phyloP scores from a whole-genome alignment of 495 filamentous ascomycete species.

The Aspergillus cristatus region DNA sequence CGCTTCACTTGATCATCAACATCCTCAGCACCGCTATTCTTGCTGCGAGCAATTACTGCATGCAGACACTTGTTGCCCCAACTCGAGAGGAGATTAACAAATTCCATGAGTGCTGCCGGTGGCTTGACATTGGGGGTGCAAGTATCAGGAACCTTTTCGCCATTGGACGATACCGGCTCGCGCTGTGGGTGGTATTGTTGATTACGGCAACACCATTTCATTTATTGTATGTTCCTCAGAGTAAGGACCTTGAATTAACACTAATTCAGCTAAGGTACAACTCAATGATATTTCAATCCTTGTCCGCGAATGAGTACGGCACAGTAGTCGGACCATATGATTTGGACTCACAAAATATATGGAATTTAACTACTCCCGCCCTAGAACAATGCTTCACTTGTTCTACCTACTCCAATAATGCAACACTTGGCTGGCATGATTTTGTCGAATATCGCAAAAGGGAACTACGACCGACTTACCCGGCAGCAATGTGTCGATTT shows the following conservation, averaged over 20 bases:
- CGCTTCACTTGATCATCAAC: conserved; percentile 23
- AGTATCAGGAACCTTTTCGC: conserved; percentile 10
- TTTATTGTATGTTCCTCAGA: too few species aligned
- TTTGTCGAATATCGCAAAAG: neutral
- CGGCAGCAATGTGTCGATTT: neutral
- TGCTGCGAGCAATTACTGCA: conserved; percentile 26
- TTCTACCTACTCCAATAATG: too few species aligned
- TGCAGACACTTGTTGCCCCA: conserved; percentile 27
- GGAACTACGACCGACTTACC: neutral
- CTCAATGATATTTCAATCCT: conserved; percentile 12
- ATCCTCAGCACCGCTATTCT: conserved; percentile 21
- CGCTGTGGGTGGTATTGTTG: conserved; percentile 8
- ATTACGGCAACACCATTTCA: conserved; percentile 14
- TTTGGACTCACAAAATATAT: neutral
- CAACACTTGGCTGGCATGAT: neutral
- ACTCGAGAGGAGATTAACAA: conserved; percentile 16
- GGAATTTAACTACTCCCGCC: neutral
- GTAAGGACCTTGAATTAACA: too few species aligned
- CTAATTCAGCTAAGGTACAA: too few species aligned
- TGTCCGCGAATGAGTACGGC: conserved; percentile 16
- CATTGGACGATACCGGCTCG: conserved; percentile 2
- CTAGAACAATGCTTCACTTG: neutral
- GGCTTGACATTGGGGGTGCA: conserved; percentile 17
- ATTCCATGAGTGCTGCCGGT: conserved; percentile 8
- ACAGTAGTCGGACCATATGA: neutral